phyloP scores from a whole-genome alignment of 2,329 filamentous ascomycete species.

The Trichoderma atroviride region DNA sequence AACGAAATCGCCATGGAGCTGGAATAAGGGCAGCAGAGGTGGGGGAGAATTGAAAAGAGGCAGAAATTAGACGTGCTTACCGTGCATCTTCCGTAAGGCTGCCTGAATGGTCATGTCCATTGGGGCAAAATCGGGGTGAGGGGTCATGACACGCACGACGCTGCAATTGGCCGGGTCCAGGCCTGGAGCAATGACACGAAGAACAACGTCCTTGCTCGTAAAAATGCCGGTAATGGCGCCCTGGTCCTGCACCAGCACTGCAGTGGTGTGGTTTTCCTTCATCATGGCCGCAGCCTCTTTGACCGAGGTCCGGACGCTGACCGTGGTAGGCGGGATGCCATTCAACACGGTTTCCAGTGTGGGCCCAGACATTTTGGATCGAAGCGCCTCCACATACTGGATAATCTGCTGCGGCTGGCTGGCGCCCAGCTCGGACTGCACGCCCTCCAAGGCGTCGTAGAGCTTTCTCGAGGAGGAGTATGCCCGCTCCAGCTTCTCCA shows the following conservation, averaged over 20 bases:
- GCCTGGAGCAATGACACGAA: conserved; percentile 95
- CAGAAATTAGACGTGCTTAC: conserved; percentile 54
- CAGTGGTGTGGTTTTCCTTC: conserved; percentile 99
- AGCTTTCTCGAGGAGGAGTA: conserved; percentile 98
- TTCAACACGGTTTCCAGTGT: conserved; percentile 93
- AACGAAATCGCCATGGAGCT: conserved; percentile 6
- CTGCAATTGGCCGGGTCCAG: conserved; percentile 94
- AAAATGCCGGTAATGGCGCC: conserved; percentile 98
- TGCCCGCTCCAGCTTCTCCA: conserved; percentile 98
- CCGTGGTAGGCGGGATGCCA: conserved; percentile 87
- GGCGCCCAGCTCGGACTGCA: conserved; percentile 93
- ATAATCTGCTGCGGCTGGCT: conserved; percentile 99
- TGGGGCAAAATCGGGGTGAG: conserved; percentile 96
- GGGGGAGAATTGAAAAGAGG: not conserved
- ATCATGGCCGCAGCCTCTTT: conserved; percentile 93
- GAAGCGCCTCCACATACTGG: conserved; percentile 94
- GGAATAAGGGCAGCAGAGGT: not conserved
- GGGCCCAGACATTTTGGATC: conserved; percentile 95
- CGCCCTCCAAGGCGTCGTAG: conserved; percentile 95
- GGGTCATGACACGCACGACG: conserved; percentile 98
- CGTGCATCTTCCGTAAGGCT: conserved; percentile 98
- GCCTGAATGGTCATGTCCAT: conserved; percentile 99
- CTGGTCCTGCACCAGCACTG: conserved; percentile 93
- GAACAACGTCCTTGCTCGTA: conserved; percentile 97
- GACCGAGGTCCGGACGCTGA: conserved; percentile 93